Evolutionary conservation across 805 yeast genomes (phyloP).

Genomic region (Torulaspora franciscae): DNA sequence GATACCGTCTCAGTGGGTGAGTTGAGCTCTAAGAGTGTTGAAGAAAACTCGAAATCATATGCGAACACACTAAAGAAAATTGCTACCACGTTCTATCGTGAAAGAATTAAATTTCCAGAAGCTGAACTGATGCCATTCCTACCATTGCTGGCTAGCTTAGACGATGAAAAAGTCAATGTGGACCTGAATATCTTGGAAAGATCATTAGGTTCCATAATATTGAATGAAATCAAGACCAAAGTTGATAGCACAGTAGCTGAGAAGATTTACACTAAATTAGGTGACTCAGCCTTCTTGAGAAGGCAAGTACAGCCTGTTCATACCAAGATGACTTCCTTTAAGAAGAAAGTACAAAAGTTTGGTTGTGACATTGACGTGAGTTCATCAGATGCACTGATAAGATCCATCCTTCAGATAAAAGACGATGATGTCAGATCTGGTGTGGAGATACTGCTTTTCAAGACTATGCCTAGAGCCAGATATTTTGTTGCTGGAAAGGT

Average conservation of each 20-base stretch:
- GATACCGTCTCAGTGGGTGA: constrained; percentile 18
- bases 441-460: constrained; percentile 71
- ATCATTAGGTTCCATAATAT: constrained; percentile 49
- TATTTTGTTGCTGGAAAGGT: constrained; percentile 85
- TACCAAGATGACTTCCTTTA: constrained; percentile 73
- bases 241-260: constrained; percentile 86
- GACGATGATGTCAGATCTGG: constrained; percentile 63
- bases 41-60: constrained; percentile 11
- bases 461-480: constrained; percentile 79
- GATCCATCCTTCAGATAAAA: constrained; percentile 59
- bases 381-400: constrained; percentile 63
- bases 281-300: constrained; percentile 78
- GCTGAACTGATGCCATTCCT: constrained; percentile 38
- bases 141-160: constrained; percentile 71
- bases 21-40: constrained; percentile 19
- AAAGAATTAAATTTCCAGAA: constrained; percentile 21
- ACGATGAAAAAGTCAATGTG: constrained; percentile 75
- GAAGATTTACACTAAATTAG: constrained; percentile 64
- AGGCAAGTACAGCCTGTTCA: constrained; percentile 82
- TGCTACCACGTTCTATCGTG: constrained; percentile 26
- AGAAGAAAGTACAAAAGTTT: constrained; percentile 59
- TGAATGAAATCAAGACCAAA: constrained; percentile 72
- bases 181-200: constrained; percentile 68
- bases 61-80: constrained; percentile 19
- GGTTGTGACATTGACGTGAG: constrained; percentile 71